Evolutionary conservation across 2,329 filamentous ascomycete genomes (phyloP).

Genomic region (Aspergillus neotritici): DNA sequence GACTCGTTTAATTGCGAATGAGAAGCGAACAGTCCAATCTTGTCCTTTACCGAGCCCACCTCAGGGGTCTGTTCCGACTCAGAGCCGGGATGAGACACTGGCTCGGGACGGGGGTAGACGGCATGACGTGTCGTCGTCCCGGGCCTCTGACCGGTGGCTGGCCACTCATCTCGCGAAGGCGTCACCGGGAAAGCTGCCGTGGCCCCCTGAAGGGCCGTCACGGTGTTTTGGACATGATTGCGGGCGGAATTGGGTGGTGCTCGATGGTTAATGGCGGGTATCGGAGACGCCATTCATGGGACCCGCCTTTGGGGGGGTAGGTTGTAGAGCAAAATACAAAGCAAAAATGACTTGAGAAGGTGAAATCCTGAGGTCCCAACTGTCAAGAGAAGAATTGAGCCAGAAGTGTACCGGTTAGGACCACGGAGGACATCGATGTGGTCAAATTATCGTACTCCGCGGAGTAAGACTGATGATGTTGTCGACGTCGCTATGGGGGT

Average conservation of each 20-base stretch:
- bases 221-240: slow-evolving; percentile 16
- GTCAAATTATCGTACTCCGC: too few species aligned
- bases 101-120: slow-evolving; percentile 12
- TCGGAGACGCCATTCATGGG: slow-evolving; percentile 30
- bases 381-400: too few species aligned
- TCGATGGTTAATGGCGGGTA: slow-evolving; percentile 24
- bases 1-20: slow-evolving; percentile 13
- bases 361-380: too few species aligned
- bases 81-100: slow-evolving; percentile 10
- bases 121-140: slow-evolving; percentile 14
- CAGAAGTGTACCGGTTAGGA: too few species aligned
- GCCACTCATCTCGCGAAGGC: slow-evolving; percentile 14
- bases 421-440: too few species aligned
- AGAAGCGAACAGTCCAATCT: slow-evolving; percentile 31
- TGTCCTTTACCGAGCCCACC: slow-evolving; percentile 35
- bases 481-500: too few species aligned
- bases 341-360: too few species aligned
- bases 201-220: slow-evolving; percentile 33
- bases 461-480: too few species aligned
- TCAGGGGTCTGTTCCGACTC: slow-evolving; percentile 24
- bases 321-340: too few species aligned
- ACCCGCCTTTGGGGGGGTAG: slow-evolving; percentile 8
- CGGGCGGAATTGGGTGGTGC: slow-evolving; percentile 18
- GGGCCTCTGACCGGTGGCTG: slow-evolving; percentile 15
- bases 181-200: slow-evolving; percentile 30